Evolutionary conservation across 106 monocot genomes (phyloP).

Genomic region (Apostasia ramifera): DNA sequence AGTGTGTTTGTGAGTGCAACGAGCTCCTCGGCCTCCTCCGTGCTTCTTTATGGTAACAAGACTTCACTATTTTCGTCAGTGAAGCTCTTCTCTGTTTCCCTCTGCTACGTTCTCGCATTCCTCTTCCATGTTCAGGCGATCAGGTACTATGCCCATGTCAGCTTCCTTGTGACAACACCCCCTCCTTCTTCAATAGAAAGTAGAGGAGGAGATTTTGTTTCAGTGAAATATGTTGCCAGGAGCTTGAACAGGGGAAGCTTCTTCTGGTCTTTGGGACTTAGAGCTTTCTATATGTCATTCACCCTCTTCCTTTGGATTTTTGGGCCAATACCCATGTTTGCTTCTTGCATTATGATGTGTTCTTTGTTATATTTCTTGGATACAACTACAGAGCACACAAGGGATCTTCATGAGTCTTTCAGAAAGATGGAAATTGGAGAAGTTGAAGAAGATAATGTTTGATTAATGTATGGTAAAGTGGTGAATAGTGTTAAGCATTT

Average conservation of each 20-base stretch:
- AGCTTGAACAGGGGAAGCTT: slow-evolving; percentile 50
- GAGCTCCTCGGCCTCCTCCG: not conserved
- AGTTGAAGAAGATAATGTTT: not conserved
- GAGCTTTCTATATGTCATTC: slow-evolving; percentile 70
- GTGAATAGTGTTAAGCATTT: not conserved
- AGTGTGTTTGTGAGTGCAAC: slow-evolving; percentile 45
- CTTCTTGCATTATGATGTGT: slow-evolving; percentile 32
- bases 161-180: slow-evolving; percentile 66
- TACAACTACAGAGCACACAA: slow-evolving; percentile 1
- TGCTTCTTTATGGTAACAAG: slow-evolving; percentile 19
- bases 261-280: slow-evolving; percentile 79
- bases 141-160: slow-evolving; percentile 76
- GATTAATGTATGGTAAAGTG: not conserved
- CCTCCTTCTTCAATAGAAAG: not conserved
- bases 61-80: slow-evolving; percentile 14
- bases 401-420: not conserved
- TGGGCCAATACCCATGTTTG: slow-evolving; percentile 63
- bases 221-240: slow-evolving; percentile 36
- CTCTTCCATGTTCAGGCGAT: slow-evolving; percentile 66
- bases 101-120: slow-evolving; percentile 75
- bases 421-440: not conserved
- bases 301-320: slow-evolving; percentile 81
- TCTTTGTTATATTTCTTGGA: slow-evolving; percentile 60
- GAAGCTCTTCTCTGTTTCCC: slow-evolving; percentile 63
- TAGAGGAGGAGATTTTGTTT: not conserved